Base-by-base conservation (phyloP, 2,329 filamentous ascomycete species). In the Ascochyta fabae region DNA sequence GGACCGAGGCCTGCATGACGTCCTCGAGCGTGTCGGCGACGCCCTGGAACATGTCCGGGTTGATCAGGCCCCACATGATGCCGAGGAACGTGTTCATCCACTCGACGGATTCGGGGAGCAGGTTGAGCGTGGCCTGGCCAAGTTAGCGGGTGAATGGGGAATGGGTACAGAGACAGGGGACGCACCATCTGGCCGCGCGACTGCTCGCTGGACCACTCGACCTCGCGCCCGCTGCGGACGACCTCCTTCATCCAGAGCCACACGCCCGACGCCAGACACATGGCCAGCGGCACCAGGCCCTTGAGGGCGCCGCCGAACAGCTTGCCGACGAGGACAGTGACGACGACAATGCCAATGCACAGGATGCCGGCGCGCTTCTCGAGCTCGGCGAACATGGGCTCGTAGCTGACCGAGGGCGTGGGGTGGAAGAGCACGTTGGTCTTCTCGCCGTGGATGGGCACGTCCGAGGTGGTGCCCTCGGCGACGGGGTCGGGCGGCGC, bases 341-440 rank as follows among this genome's bases (percentile, higher is more conserved):
- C 84, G 26, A 90, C 69, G 57, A 93, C 86, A 48, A 96, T 88
- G 8, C 81, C 88, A 10, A 82, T 78, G 62, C 89, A 90, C 4
- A 97, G 77, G 0, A 86, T 79, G 41, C 85, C 86, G n/a, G 89
- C 90, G 9, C 88, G 85, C 62, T 86, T 85, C 77, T 98, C 92
- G 54, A 97, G 76, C 12, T 85, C 77, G 19, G 82, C 84, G 72
- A 90, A 97, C 84, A 92, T 96, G 4, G 93, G 92, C 75, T 96
- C 91, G 71, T 92, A 96, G 78, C 88, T 92, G 63, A 96, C 85
- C 0, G 89, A 90, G 0, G 94, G 94, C 0, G 94, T 98, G 15
- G 95, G 94, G 75, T 97, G 94, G 76, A 98, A 98, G 27, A 97
- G 83, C 16, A 98, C 88, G 60, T 96, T 97, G 3, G 95, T 98